Percentiles rank a stretch among this genome's conserved stretches.
phyloP scores from a whole-genome alignment of 2,329 filamentous ascomycete species.

The Cercospora sp. region DNA sequence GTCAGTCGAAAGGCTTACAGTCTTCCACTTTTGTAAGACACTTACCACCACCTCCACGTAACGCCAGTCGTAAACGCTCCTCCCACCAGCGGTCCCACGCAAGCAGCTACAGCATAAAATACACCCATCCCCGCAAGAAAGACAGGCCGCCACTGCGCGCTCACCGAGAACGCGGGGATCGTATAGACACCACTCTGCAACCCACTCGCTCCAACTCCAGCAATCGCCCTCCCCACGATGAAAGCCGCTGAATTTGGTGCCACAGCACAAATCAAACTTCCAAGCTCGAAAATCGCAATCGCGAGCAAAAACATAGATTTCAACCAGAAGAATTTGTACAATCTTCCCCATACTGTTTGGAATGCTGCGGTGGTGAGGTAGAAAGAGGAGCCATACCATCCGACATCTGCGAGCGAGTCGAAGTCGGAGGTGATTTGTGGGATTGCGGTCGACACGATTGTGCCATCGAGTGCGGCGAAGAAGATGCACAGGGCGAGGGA shows the following conservation, averaged over 20 bases:
- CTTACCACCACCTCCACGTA: conserved; percentile 3
- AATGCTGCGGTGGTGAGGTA: conserved; percentile 41
- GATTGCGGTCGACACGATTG: conserved; percentile 46
- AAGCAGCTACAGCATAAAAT: neutral
- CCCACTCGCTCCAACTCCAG: conserved; percentile 55
- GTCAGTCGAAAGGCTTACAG: too few relatives aligned
- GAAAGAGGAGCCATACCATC: conserved; percentile 48
- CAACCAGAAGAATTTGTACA: conserved; percentile 5
- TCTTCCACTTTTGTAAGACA: too few relatives aligned
- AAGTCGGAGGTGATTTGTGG: conserved; percentile 47
- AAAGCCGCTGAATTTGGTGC: conserved; percentile 37
- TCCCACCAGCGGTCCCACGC: neutral
- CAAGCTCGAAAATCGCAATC: conserved; percentile 46
- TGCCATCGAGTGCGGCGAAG: conserved; percentile 11
- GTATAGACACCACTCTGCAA: conserved; percentile 32
- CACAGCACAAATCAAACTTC: conserved; percentile 53
- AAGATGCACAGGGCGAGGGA: neutral
- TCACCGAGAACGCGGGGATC: neutral
- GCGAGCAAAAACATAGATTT: conserved; percentile 44
- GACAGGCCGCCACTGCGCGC: neutral
- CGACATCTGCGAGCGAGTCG: conserved; percentile 39
- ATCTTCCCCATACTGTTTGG: conserved; percentile 4
- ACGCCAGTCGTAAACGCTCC: neutral
- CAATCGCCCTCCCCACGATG: conserved; percentile 52
- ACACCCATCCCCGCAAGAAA: neutral